Evolutionary conservation across 1,284 basidiomycete genomes (phyloP), one percentile per base, ranked within the genome.

Genomic region (Bjerkandera adusta): DNA sequence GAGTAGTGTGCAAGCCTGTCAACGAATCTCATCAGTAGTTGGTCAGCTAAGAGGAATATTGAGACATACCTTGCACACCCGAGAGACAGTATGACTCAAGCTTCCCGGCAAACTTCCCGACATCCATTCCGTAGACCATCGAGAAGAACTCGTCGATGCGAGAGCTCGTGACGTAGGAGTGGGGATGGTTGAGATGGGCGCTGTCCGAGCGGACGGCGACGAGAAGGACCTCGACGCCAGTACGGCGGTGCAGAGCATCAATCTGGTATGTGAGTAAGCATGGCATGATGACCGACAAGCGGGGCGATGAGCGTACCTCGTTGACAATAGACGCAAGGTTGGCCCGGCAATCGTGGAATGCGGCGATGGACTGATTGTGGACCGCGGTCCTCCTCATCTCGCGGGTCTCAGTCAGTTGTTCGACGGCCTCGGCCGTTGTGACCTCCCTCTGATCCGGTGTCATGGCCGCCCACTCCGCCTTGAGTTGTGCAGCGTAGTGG

Each of bases 51-150:
- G 4, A 21, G 22, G 13, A 21, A 22, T 16, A 11, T 26, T 35
- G 22, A 36, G n/a, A 33, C 33, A 18, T 22, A 34, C 50, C 32
- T 32, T 50, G 48, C 10, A 44, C 3, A 40, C 40, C 51, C 1
- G 40, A 33, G 3, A 57, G 38, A 10, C 41, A 47, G 24, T 30
- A 54, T 5, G 38, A 47, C 34, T 57, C 56, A 13, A 56, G 24
- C n/a, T 35, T 36, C 7, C 36, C 4, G 1, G 26, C 48, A 16
- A 49, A 44, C 15, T 50, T 26, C 0, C 10, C 16, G 1, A 54
- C 7, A 0, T 16, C 34, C 15, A 12, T 32, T 10, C 36, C 26
- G 7, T 30, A 21, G 0, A 36, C 12, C 11, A 32, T 5, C 18
- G 37, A 27, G 13, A 55, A 40, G 38, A 37, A 55, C 2, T 53